Conservation (phyloP, 257 asterid genomes). For the Solanum sparsipilum region DNA sequence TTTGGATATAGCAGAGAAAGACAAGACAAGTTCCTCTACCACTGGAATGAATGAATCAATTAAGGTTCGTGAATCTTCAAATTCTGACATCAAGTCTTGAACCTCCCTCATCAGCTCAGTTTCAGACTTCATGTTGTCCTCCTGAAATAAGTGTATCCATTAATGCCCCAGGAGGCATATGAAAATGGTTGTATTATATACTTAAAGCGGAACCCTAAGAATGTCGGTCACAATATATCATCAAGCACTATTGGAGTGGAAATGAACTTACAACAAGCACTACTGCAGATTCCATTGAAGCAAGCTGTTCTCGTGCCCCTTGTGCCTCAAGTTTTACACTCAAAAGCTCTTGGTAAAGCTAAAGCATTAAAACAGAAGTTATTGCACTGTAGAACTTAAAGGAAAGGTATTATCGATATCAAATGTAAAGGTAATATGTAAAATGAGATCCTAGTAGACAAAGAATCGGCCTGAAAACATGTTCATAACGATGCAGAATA, state of each 20-base stretch:
- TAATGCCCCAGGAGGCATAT: background rate
- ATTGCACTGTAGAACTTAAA: background rate
- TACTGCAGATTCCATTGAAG: constrained; percentile 26
- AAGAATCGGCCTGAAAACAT: background rate
- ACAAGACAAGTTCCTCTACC: constrained; percentile 47
- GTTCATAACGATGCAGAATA: background rate
- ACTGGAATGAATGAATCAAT: constrained; percentile 32
- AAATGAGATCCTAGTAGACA: background rate
- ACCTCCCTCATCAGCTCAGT: constrained; percentile 34
- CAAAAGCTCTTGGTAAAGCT: constrained; percentile 64
- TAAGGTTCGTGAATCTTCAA: constrained; percentile 43
- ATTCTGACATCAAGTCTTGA: constrained; percentile 46
- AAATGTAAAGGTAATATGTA: background rate
- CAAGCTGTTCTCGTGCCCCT: constrained; percentile 44
- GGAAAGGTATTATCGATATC: background rate
- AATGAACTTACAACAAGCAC: constrained; percentile 13
- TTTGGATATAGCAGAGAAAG: constrained; percentile 24
- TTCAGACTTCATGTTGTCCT: constrained; percentile 34
- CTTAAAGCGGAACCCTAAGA: background rate
- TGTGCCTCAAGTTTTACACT: constrained; percentile 54
- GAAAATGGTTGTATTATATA: background rate
- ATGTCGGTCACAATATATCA: background rate
- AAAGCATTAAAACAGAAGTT: constrained; percentile 2
- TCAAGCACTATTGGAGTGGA: background rate
- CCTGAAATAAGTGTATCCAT: constrained; percentile 35